Base-by-base conservation (phyloP, 257 asterid species). In the Solanum pinnatisectum region DNA sequence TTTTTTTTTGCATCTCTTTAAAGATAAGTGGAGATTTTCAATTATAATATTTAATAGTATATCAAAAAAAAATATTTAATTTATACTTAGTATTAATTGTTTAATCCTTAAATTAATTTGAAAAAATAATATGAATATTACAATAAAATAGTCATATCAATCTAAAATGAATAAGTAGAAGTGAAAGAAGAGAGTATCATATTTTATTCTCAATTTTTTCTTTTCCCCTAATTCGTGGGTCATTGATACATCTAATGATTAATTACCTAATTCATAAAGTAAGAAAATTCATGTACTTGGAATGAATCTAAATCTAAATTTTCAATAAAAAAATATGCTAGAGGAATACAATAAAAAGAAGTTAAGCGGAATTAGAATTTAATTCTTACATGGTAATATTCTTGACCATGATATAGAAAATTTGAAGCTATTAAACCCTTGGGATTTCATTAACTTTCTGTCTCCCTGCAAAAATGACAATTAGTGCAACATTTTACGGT, bases 371-470 rank as follows among this genome's bases (percentile, higher is more conserved):
- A 63, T 63, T 63, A 9, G 5, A 3, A 60, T 63, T 23, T 63
- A 23, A 10, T 63, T n/a, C 85, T 56, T 86, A 90, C 91, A 67
- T 20, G 92, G 92, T 79, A 90, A 67, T 14, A 88, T 2, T 90
- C 92, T 84, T n/a, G 90, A 39, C 91, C 91, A 88, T 0, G 91
- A 87, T 35, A 90, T 87, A 22, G 90, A 90, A 85, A 90, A 87
- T 67, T 88, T 70, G 52, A 86, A 90, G 4, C 89, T 88, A 42
- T 87, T 87, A 13, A 89, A 5, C 15, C 90, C 89, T 15, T 87
- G 5, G 22, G 46, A 73, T 44, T 91, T 91, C 83, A 89, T 73
- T 77, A 90, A 35, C 63, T 82, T 37, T 36, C 88, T 88, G 81
- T 88, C 92, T 23, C 87, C 92, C 92, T 90, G 82, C 30, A 88